Conservation (phyloP, 805 yeast species). For the Pichia heedii region DNA sequence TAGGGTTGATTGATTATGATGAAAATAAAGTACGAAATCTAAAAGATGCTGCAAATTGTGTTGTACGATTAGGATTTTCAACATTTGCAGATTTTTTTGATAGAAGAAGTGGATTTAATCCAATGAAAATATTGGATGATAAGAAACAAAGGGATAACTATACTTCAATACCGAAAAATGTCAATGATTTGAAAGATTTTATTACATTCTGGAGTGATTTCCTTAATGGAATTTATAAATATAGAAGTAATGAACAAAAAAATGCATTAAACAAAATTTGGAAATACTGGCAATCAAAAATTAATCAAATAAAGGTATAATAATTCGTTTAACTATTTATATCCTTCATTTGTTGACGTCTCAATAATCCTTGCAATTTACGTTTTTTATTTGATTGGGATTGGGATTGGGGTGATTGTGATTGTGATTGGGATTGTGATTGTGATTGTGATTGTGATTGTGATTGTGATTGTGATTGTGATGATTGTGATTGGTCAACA, state of each 20-base stretch:
- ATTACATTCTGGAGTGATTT: slow-evolving; percentile 44
- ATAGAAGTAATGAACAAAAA: slow-evolving; percentile 26
- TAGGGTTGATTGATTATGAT: slow-evolving; percentile 42
- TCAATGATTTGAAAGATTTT: slow-evolving; percentile 31
- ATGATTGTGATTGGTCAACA: not conserved
- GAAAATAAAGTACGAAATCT: slow-evolving; percentile 28
- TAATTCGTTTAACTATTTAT: not conserved
- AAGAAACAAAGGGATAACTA: slow-evolving; percentile 13
- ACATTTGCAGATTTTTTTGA: slow-evolving; percentile 46
- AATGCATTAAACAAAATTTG: slow-evolving; percentile 22
- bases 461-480: not conserved
- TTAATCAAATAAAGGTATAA: not conserved
- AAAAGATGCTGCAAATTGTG: slow-evolving; percentile 32
- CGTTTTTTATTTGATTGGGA: not conserved
- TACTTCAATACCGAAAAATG: slow-evolving; percentile 21
- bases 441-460: not conserved
- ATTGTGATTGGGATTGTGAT: not conserved
- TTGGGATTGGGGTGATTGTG: not conserved
- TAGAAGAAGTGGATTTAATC: slow-evolving; percentile 11
- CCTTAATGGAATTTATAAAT: slow-evolving; percentile 34
- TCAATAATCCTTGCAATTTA: slow-evolving; percentile 6
- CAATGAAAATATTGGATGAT: slow-evolving; percentile 15
- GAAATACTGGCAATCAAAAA: slow-evolving; percentile 13
- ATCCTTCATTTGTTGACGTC: slow-evolving; percentile 3
- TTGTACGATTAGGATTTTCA: slow-evolving; percentile 44